Conservation (phyloP, 2,329 filamentous ascomycete species). For the Aurifilum marmelostoma region DNA sequence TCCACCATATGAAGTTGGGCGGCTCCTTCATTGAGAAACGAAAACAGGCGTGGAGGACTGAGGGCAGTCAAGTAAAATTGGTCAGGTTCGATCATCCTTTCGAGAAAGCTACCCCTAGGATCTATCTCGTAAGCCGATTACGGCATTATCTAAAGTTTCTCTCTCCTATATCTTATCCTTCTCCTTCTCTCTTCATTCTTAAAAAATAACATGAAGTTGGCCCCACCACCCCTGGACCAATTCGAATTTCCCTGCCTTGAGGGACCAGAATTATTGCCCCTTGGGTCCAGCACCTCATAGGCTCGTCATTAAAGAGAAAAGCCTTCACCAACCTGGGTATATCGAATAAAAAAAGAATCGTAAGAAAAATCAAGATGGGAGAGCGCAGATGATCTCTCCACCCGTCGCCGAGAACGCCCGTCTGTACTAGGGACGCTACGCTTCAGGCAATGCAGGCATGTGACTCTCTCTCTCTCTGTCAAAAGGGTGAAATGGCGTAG, state of each 20-base stretch:
- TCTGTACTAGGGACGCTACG: not conserved
- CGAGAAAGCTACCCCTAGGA: conserved; percentile 11
- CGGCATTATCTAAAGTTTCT: conserved; percentile 19
- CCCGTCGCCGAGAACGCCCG: conserved; percentile 17
- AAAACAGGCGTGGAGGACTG: not conserved
- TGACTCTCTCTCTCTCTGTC: not conserved
- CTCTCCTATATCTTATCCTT: conserved; percentile 24
- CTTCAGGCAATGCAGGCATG: not conserved
- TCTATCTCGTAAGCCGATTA: conserved; percentile 21
- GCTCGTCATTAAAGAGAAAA: conserved; percentile 40
- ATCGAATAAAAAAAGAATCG: conserved; percentile 42
- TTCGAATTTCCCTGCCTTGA: not conserved
- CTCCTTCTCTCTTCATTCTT: conserved; percentile 17
- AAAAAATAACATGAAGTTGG: conserved; percentile 9
- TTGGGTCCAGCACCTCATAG: conserved; percentile 36
- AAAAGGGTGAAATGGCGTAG: not conserved
- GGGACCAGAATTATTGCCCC: conserved; percentile 32
- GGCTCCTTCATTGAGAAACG: too few relatives aligned
- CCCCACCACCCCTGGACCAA: not conserved
- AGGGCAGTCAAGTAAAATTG: conserved; percentile 12
- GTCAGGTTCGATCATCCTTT: conserved; percentile 10
- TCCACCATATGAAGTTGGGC: not conserved
- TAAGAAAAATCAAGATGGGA: conserved; percentile 43
- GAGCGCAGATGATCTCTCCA: conserved; percentile 32
- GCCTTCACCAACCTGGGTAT: conserved; percentile 44